Evolutionary conservation across 352 stramenopile genomes (phyloP).

Genomic region (Globisporangium cederbergense): DNA sequence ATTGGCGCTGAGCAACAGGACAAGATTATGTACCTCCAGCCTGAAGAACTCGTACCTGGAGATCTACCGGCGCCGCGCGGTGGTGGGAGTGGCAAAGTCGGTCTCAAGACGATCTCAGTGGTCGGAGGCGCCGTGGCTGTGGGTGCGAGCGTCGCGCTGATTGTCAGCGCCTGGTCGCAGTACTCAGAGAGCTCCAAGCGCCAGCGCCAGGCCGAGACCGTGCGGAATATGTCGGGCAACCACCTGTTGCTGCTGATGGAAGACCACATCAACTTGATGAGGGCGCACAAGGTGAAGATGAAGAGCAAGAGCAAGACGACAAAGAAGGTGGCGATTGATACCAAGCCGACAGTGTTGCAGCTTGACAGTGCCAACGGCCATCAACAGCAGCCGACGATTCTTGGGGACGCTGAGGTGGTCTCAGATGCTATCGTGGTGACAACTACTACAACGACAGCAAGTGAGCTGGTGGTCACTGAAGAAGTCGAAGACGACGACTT

Average conservation of each 20-base stretch:
- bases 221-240: constrained; percentile 71
- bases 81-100: constrained; percentile 15
- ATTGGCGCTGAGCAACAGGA: constrained; percentile 61
- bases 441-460: background rate
- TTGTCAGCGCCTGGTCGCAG: constrained; percentile 78
- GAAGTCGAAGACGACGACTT: background rate
- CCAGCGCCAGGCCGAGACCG: constrained; percentile 59
- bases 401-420: background rate
- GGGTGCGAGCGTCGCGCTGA: constrained; percentile 69
- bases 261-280: constrained; percentile 39
- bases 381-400: background rate
- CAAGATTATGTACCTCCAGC: constrained; percentile 72
- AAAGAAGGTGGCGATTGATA: constrained; percentile 11
- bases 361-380: background rate
- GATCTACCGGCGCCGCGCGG: constrained; percentile 37
- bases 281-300: constrained; percentile 21
- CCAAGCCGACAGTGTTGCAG: constrained; percentile 9
- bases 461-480: background rate
- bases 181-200: constrained; percentile 70
- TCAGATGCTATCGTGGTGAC: background rate
- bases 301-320: constrained; percentile 13
- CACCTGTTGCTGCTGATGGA: constrained; percentile 72
- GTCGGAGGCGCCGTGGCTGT: constrained; percentile 78
- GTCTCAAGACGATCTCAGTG: constrained; percentile 55
- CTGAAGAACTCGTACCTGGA: constrained; percentile 65